phyloP scores from a whole-genome alignment of 2,329 filamentous ascomycete species.

The Setomelanomma holmii region DNA sequence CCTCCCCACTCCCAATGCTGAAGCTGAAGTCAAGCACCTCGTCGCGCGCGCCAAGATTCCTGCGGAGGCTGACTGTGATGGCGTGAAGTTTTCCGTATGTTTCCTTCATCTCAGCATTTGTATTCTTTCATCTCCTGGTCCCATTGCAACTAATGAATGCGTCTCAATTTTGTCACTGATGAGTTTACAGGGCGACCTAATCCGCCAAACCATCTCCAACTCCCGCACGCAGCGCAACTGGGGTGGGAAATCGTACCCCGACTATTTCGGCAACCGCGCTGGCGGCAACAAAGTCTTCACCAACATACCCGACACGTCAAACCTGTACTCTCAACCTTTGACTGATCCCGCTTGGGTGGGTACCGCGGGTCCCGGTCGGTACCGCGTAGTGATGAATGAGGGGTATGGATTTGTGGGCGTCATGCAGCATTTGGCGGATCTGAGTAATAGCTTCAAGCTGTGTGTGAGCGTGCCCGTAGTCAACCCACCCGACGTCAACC shows the following conservation, averaged over 20 bases:
- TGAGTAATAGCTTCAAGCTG: background rate
- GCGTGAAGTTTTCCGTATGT: background rate
- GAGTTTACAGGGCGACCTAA: background rate
- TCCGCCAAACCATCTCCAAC: background rate
- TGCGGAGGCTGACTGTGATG: background rate
- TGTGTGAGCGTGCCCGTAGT: background rate
- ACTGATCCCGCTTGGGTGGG: background rate
- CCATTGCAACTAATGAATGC: no score
- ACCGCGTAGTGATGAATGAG: background rate
- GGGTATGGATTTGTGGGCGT: background rate
- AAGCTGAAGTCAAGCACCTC: background rate
- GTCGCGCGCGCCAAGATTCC: background rate
- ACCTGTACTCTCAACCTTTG: background rate
- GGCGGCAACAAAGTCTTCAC: background rate
- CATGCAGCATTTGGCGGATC: background rate
- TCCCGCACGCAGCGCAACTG: background rate
- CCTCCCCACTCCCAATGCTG: background rate
- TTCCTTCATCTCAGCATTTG: background rate
- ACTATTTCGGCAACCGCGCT: background rate
- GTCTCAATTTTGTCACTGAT: background rate
- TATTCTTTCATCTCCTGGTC: no score
- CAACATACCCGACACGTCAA: background rate
- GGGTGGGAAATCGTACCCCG: background rate
- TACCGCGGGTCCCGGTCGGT: background rate
- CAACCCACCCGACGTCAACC: background rate